Evolutionary conservation across 306 rosid genomes (phyloP), one percentile per base, ranked within the genome.

Genomic region (Cucurbita argyrosperma): DNA sequence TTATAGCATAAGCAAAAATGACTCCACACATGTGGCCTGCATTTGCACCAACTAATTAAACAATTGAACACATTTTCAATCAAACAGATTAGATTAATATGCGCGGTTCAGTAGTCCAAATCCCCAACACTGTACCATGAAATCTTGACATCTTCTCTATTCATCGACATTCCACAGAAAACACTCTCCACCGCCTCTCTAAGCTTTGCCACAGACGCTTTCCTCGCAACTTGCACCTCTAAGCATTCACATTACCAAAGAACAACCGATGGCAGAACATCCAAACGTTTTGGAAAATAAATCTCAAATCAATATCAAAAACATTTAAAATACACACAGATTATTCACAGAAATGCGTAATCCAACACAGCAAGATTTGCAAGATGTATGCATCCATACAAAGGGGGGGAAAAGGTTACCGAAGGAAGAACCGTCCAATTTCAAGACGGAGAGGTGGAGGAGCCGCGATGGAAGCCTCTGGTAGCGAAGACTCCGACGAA

Each of bases 11-110:
- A 80, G 83, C 84, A 84, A 84, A 84, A 86, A 72, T 84, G 81
- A 71, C 88, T 77, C 88, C 90, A 84, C 40, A 83, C 84, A 80
- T 81, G 84, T 61, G 84, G 75, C 88, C 87, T 86, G 35, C 82
- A 73, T 4, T 46, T 71, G 78, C 55, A 56, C 51, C 13, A 56
- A 18, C 53, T 30, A 30, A 30, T 30, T 23, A 65, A 16, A 63
- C 13, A 12, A 53, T 50, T 26, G 38, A 67, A 63, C 71, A 64
- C 18, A 64, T 51, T 63, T 11, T 12, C 43, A 8, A 52, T 70
- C 39, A 26, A 23, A 78, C 46, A 30, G 30, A 72, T 14, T 23
- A 72, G 3, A 37, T 18, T 54, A 12, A 45, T 59, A 47, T 16
- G 4, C 45, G 49, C 10, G 15, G 16, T 74, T 74, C 71, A 21